phyloP scores from a whole-genome alignment of 495 filamentous ascomycete genomes.

The Neurospora pannonica region DNA sequence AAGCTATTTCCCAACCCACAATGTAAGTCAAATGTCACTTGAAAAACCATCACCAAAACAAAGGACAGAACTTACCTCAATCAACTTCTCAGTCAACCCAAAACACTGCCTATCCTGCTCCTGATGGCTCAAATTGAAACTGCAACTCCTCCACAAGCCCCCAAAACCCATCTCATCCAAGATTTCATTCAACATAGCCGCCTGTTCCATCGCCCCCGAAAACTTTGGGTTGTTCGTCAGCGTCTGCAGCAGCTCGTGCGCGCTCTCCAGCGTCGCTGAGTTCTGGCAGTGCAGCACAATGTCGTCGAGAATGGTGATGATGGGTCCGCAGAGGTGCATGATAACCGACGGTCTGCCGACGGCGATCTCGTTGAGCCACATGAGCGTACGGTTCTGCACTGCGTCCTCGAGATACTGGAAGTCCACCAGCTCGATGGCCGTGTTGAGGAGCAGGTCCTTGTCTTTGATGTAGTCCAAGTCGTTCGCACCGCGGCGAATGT shows the following conservation, averaged over 20 bases:
- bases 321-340: constrained; percentile 40
- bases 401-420: constrained; percentile 47
- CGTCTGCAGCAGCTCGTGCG: constrained; percentile 41
- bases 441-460: constrained; percentile 47
- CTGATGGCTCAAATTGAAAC: constrained; percentile 34
- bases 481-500: constrained; percentile 23
- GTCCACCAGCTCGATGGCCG: constrained; percentile 46
- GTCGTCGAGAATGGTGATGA: constrained; percentile 43
- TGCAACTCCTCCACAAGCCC: constrained; percentile 43
- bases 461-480: constrained; percentile 39
- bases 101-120: constrained; percentile 43
- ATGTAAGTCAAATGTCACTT: background rate
- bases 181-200: constrained; percentile 31
- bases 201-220: constrained; percentile 26
- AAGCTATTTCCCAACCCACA: background rate
- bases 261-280: constrained; percentile 38
- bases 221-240: constrained; percentile 39
- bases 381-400: constrained; percentile 41
- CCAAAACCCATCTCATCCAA: constrained; percentile 49
- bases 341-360: constrained; percentile 37
- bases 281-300: constrained; percentile 46
- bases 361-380: constrained; percentile 43
- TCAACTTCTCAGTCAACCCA: constrained; percentile 46
- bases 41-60: background rate
- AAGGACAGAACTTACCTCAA: constrained; percentile 38